Percentiles rank a stretch among this genome's conserved stretches.
Evolutionary conservation across 129 eudicot genomes (phyloP).

Genomic region (Saposhnikovia divaricata): DNA sequence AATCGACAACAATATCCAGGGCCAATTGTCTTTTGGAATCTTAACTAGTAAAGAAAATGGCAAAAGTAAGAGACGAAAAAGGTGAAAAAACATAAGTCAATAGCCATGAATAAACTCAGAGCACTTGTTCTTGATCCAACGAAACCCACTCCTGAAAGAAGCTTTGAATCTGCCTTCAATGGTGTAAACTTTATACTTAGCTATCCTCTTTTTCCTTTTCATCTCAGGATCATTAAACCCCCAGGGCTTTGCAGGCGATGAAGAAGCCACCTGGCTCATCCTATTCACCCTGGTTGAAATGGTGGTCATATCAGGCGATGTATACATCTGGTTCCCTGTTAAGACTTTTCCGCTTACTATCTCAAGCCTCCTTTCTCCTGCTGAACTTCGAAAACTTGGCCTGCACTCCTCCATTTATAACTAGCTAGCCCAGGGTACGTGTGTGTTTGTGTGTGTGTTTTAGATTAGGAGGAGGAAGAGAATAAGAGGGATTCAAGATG

Average conservation of each 20-base stretch:
- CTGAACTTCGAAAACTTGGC: slow-evolving; percentile 32
- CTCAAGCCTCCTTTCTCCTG: slow-evolving; percentile 44
- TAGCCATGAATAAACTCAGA: slow-evolving; percentile 65
- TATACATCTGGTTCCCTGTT: slow-evolving; percentile 23
- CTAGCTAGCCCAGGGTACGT: too few species aligned
- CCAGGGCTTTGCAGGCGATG: slow-evolving; percentile 31
- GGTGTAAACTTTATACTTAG: slow-evolving; percentile 56
- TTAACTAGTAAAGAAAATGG: not conserved
- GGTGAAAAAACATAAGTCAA: not conserved
- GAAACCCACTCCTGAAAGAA: slow-evolving; percentile 58
- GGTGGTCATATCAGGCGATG: slow-evolving; percentile 16
- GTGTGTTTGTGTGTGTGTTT: not conserved
- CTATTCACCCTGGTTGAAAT: slow-evolving; percentile 16
- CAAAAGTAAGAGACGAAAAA: not conserved
- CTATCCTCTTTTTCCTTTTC: slow-evolving; percentile 62
- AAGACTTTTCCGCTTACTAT: slow-evolving; percentile 49
- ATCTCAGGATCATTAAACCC: slow-evolving; percentile 54
- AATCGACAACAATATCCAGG: not conserved
- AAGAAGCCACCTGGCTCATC: slow-evolving; percentile 18
- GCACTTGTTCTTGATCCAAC: slow-evolving; percentile 74
- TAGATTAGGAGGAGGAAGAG: not conserved
- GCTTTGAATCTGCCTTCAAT: slow-evolving; percentile 72
- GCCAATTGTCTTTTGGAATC: not conserved
- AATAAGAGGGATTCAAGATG: not conserved
- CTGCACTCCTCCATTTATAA: slow-evolving; percentile 30